Evolutionary conservation across 2,329 filamentous ascomycete genomes (phyloP), one percentile per base, ranked within the genome.

Genomic region (Ascosphaera acerosa): DNA sequence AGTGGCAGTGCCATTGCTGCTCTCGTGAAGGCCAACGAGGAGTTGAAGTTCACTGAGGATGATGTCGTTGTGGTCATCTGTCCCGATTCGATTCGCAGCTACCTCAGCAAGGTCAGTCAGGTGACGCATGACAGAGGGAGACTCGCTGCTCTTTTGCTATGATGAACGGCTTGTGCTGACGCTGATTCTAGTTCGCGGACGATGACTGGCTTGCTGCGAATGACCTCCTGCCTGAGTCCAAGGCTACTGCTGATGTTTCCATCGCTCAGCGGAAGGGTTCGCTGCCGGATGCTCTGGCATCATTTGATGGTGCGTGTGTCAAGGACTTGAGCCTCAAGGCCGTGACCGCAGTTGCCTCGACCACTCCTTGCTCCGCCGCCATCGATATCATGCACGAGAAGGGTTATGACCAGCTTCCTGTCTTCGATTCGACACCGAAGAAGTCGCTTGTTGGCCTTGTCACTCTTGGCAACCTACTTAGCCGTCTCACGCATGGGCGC

Each of bases 121-220:
- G n/a, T n/a, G n/a, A n/a, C n/a, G n/a, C n/a, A n/a, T n/a, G n/a
- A n/a, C n/a, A n/a, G n/a, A n/a, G n/a, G 19, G 22, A 12, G 9
- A 17, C 6, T n/a, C 25, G 19, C 16, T 9, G n/a, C 32, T 6
- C 18, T 12, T 18, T 15, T n/a, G 25, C 4, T 7, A 9, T 7
- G 9, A 29, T 28, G 15, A 29, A 18, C 15, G 18, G 20, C 12
- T 9, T 28, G 10, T 10, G 16, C 25, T 27, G 10, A 27, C 25
- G 10, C 16, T 4, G 12, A 4, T 10, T 10, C 6, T 37, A 65
- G 66, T 97, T 97, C 49, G 81, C 81, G 40, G 87, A 97, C 49
- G 89, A 97, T 48, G 87, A 94, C 59, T 97, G 87, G 89, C 71
- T 97, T 34, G 82, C 81, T 9, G 87, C 87, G 38, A 97, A 97